phyloP scores from a whole-genome alignment of 257 asterid species.

The Jasminum sambac region DNA sequence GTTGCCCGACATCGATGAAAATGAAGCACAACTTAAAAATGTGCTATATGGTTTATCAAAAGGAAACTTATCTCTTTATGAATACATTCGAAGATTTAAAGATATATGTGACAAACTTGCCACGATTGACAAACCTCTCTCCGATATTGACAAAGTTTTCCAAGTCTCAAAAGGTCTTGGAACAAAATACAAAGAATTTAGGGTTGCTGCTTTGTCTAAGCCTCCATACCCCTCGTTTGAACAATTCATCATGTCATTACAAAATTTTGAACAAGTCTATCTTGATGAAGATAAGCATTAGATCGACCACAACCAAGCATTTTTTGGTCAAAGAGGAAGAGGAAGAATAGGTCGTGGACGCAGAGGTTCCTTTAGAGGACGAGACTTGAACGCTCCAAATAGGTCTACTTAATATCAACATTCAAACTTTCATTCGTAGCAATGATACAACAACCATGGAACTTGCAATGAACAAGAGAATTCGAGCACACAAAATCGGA shows the following conservation, averaged over 20 bases:
- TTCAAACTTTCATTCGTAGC: not conserved
- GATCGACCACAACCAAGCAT: not conserved
- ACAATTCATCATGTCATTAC: not conserved
- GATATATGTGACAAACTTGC: conserved; percentile 5
- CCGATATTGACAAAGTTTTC: not conserved
- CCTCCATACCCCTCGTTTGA: not conserved
- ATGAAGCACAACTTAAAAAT: conserved; percentile 2
- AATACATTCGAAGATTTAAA: conserved; percentile 5
- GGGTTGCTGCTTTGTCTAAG: not conserved
- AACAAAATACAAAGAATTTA: not conserved
- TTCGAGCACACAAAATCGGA: not conserved
- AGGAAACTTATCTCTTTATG: not conserved
- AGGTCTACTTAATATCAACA: not conserved
- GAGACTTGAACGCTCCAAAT: not conserved
- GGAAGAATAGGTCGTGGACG: not conserved
- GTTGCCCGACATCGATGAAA: conserved; percentile 1
- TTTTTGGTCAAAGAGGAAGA: not conserved
- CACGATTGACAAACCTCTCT: not conserved
- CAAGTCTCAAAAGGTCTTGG: not conserved
- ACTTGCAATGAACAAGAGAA: not conserved
- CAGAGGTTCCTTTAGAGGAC: not conserved
- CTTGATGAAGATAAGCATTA: not conserved
- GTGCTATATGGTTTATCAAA: not conserved
- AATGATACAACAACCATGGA: not conserved
- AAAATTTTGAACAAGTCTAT: not conserved